Percentiles rank a stretch among this genome's conserved stretches.
Conservation (phyloP, 768 basidiomycete species). For the Russula vinacea region DNA sequence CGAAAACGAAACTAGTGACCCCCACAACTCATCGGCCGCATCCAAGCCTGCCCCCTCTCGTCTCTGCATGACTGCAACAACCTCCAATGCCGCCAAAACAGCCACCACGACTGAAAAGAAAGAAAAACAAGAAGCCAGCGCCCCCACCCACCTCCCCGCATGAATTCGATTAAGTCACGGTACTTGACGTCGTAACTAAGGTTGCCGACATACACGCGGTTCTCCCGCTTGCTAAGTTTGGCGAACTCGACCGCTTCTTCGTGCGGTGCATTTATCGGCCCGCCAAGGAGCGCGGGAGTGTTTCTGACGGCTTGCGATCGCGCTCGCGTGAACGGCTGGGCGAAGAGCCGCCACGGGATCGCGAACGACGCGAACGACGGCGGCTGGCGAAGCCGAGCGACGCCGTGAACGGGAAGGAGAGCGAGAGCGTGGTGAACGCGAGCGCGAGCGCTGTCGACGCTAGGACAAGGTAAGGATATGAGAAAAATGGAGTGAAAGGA, state of each 20-base stretch:
- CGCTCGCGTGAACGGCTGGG: constrained; percentile 60
- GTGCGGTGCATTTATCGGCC: constrained; percentile 85
- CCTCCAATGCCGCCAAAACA: neutral
- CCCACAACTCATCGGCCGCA: constrained; percentile 8
- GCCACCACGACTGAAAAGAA: constrained; percentile 26
- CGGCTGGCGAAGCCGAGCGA: constrained; percentile 57
- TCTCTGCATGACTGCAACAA: constrained; percentile 4
- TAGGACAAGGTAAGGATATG: constrained; percentile 4
- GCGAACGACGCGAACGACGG: constrained; percentile 56
- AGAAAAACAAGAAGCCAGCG: constrained; percentile 48
- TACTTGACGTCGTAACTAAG: constrained; percentile 99
- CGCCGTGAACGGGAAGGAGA: constrained; percentile 69
- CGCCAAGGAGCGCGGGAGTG: constrained; percentile 80
- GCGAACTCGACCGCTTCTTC: constrained; percentile 95
- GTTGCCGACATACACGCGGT: constrained; percentile 98
- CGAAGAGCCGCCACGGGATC: constrained; percentile 52
- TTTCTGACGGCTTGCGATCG: constrained; percentile 58
- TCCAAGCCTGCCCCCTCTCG: constrained; percentile 1
- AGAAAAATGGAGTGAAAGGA: neutral
- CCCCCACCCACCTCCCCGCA: constrained; percentile 99
- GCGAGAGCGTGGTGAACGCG: constrained; percentile 51
- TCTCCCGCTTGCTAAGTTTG: constrained; percentile 95
- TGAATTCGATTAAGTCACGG: constrained; percentile 98
- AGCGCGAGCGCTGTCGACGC: constrained; percentile 41
- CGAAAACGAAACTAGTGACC: constrained; percentile 32